Evolutionary conservation across 345 rosid species (phyloP), one percentile per base, ranked within the genome.

Genomic region (Carallia brachiata): DNA sequence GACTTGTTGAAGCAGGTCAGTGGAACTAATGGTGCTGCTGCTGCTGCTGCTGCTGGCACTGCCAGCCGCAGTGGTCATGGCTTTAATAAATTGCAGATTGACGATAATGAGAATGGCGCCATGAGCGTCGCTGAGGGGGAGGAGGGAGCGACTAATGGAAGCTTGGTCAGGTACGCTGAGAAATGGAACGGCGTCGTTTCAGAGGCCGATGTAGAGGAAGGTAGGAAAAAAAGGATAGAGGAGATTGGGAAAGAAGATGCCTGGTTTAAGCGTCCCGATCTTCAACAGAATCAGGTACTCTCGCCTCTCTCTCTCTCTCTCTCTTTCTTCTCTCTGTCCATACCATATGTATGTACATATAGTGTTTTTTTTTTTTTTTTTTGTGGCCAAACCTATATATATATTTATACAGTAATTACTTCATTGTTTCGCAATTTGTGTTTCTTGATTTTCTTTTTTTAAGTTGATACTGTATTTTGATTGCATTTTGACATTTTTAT

Each of bases 241-340:
- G 96, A 92, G 72, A 90, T 95, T 34, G 99, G 99, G 70, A 88
- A 89, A 79, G 99, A 95, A 63, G 97, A 90, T 17, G 97, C 96
- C 36, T 95, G 99, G 99, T 95, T 95, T 81, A 92, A 87, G 79
- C 73, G 69, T 23, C 81, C 36, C 12, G 75, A 77, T 19, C 81
- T 75, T 37, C 78, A 77, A 37, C 77, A 78, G 72, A 80, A 76
- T 44, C 88, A 90, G 97, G 98, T 93, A 75, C 54, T n/a, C 16
- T 0, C 31, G 2, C 50, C 39, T 55, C 13, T 28, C 30, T 55
- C 31, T 55, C 7, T 12, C 4, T 28, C 19, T 6, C 7, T 55
- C 31, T 2, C 30, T 55, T 28, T 55, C 9, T 28, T 23, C 23
- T 23, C 23, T 23, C 23, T 23, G 23, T 23, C 23, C 23, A 23